Conservation (phyloP, 192 early-diverging fungal species). For the Coemansia sp. region DNA sequence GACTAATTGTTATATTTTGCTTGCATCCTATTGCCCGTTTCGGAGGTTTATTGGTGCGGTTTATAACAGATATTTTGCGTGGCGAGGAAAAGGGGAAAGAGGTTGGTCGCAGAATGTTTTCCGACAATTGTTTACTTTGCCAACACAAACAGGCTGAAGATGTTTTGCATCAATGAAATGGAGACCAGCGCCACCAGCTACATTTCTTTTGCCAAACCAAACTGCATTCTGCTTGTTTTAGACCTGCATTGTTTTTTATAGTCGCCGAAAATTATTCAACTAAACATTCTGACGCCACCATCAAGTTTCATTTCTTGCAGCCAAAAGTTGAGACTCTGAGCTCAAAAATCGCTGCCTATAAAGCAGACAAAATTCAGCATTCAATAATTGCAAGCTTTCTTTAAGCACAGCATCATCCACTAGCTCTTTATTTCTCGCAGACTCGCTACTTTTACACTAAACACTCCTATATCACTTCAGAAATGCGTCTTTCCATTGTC, state of each 20-base stretch:
- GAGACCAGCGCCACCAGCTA: too few species aligned
- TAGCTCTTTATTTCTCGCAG: background rate
- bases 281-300: too few species aligned
- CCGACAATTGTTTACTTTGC: too few species aligned
- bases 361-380: background rate
- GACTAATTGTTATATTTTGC: slow-evolving; percentile 1
- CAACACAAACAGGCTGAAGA: too few species aligned
- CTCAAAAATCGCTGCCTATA: background rate
- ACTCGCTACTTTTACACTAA: background rate
- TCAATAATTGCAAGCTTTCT: background rate
- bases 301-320: background rate
- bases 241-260: too few species aligned
- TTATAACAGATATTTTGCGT: background rate
- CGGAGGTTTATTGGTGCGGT: background rate
- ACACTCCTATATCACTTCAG: background rate
- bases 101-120: too few species aligned
- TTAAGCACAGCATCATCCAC: background rate
- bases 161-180: too few species aligned
- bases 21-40: too few species aligned
- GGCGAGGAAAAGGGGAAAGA: too few species aligned
- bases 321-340: background rate
- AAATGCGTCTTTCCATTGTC: slow-evolving; percentile 35
- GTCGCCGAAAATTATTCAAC: too few species aligned
- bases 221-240: too few species aligned
- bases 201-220: too few species aligned